Base-by-base conservation (phyloP, 768 basidiomycete genomes). In the Naganishia vishniacii region DNA sequence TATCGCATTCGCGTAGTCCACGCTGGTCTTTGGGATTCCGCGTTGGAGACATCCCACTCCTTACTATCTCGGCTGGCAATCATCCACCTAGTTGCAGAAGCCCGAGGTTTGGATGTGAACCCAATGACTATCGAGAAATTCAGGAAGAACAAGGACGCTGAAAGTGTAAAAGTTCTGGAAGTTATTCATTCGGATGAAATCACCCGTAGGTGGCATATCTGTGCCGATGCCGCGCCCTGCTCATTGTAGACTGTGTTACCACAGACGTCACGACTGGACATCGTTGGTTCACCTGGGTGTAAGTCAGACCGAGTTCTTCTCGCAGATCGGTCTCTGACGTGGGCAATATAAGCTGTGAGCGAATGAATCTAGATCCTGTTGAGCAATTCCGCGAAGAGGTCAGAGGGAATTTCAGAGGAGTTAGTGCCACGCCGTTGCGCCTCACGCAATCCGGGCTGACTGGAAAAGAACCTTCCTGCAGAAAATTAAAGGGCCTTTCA, bases 21-120 rank as follows among this genome's bases (percentile, higher is more conserved):
- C 70, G 86, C 87, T 0, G 84, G 83, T 0, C 83, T 90, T 3
- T 90, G 88, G 89, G 85, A 88, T 65, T 87, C 86, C 6, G 89
- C 88, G 0, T 78, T 80, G 8, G 80, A 83, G 34, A 91, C 88
- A 0, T 82, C 83, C 12, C 71, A 82, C 23, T 88, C 87, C 1
- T 80, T 90, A 41, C 83, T 84, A 25, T 80, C 88, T 0, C 82
- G 88, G 13, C 83, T 90, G 40, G 87, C 87, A 0, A 89, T 90
- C 74, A 88, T 92, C 69, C 88, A 89, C 69, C 83, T 91, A 16
- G 88, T 90, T 0, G 88, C 89, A 73, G 88, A 90, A 79, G 88
- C 88, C 2, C 79, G 88, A 28, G 89, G 89, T 4, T 80, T 91
- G 18, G 89, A 90, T 76, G 86, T 89, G 48, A 90, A 91, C 71